Base-by-base conservation (phyloP, 257 asterid species). In the Cordia subcordata region DNA sequence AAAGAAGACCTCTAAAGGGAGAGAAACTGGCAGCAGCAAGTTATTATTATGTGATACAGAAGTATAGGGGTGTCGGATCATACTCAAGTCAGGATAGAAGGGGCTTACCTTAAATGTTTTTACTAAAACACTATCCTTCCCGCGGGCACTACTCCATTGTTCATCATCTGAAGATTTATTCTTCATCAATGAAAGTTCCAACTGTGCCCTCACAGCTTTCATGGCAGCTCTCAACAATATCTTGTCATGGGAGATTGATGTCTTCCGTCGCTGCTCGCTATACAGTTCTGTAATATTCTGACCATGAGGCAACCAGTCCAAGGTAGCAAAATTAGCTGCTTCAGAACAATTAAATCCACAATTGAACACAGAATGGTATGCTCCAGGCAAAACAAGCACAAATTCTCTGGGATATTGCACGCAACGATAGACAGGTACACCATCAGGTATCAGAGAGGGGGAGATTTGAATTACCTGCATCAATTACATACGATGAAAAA, bases 281-380 rank as follows among this genome's bases (percentile, higher is more conserved):
- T 86, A 86, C 53, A 73, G 64, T 67, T 92, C 96, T 42, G 73
- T 70, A 37, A 74, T 71, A 50, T 70, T 61, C 69, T 82, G 91
- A 63, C 97, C 96, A 74, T 77, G 81, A 49, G 89, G 83, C 63
- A 92, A 68, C 97, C 97, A 92, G 66, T 92, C 91, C 58, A 82
- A 64, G 49, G 96, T 94, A 72, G 97, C 96, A 64, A 92, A 79
- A 77, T 79, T 68, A 20, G 73, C 86, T 12, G 82, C 19, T 65
- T 92, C 96, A 1, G 85, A 71, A 84, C 89, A 84, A 75, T 79
- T 84, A 68, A 88, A 92, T 67, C 97, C 97, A 69, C 86, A 78
- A 69, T 84, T 75, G 61, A 86, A 75, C 61, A 72, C 82, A 47
- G 87, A 71, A 72, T 81, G 87, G 75, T 81, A 88, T 53, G 87